A percentile compares a stretch with the other conserved stretches of the same genome.
phyloP scores from a whole-genome alignment of 2,329 filamentous ascomycete genomes.

The Cladosporium sp. region DNA sequence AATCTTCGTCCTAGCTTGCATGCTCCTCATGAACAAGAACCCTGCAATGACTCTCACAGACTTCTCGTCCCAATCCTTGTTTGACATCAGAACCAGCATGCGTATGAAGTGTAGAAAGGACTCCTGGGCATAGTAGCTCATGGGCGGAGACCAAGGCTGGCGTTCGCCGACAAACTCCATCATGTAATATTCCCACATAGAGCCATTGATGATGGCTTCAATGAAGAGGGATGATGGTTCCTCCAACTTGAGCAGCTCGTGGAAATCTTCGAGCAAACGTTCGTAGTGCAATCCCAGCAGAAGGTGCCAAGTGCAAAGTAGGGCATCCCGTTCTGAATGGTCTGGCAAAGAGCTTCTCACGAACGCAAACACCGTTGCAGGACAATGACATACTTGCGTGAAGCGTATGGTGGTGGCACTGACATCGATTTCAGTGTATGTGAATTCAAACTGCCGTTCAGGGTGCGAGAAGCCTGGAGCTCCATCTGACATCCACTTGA shows the following conservation, averaged over 20 bases:
- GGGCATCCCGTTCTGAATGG: not conserved
- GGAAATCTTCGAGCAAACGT: not conserved
- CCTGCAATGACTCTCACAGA: not conserved
- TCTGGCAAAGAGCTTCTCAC: not conserved
- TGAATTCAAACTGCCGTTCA: not conserved
- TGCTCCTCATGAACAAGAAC: not conserved
- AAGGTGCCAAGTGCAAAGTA: not conserved
- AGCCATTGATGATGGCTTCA: not conserved
- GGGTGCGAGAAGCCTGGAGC: not conserved
- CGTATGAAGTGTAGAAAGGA: not conserved
- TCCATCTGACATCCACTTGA: not conserved
- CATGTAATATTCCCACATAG: not conserved
- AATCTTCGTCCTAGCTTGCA: not conserved
- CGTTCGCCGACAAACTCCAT: not conserved
- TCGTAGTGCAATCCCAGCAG: not conserved
- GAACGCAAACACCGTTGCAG: not conserved
- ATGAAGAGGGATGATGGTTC: not conserved
- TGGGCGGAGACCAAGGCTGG: not conserved
- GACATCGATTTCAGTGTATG: not conserved
- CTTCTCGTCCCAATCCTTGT: not conserved
- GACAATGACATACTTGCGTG: not conserved
- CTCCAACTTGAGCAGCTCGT: not conserved
- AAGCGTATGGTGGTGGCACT: not conserved
- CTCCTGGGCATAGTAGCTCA: not conserved
- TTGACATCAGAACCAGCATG: not conserved